Evolutionary conservation across 2,329 filamentous ascomycete genomes (phyloP).

Genomic region (Achaetomium macrosporum): DNA sequence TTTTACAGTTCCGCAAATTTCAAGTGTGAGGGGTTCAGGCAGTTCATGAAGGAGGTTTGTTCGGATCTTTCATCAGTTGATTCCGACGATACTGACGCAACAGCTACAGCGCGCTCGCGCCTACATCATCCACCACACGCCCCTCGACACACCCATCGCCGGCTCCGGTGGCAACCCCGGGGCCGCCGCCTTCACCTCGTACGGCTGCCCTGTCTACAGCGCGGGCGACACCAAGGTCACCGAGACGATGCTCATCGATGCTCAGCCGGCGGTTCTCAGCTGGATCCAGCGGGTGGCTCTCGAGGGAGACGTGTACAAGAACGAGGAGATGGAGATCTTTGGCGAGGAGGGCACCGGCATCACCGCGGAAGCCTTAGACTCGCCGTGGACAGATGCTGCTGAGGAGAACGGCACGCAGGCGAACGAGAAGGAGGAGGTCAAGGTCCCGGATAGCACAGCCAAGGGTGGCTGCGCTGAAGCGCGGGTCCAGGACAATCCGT

Average conservation of each 20-base stretch:
- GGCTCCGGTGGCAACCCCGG: constrained; percentile 44
- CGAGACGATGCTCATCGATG: constrained; percentile 57
- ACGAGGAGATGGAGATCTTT: constrained; percentile 20
- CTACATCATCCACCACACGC: constrained; percentile 51
- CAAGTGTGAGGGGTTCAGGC: constrained; percentile 38
- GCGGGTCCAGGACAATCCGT: not conserved
- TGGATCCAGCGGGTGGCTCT: constrained; percentile 27
- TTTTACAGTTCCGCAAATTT: constrained; percentile 37
- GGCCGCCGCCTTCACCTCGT: constrained; percentile 34
- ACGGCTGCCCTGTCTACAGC: constrained; percentile 65
- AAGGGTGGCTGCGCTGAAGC: not conserved
- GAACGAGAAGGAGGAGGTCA: not conserved
- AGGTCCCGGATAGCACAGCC: not conserved
- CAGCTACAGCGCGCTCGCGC: constrained; percentile 49
- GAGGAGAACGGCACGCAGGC: not conserved
- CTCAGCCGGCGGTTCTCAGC: constrained; percentile 25
- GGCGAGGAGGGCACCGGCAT: constrained; percentile 8
- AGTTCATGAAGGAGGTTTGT: constrained; percentile 47
- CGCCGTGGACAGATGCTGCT: not conserved
- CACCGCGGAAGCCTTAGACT: not conserved
- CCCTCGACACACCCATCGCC: constrained; percentile 47
- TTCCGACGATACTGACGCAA: constrained; percentile 9
- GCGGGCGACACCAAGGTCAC: constrained; percentile 54
- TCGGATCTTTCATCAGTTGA: not conserved
- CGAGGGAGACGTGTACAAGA: constrained; percentile 21